Base-by-base conservation (phyloP, 2,329 filamentous ascomycete genomes). In the Penicillium sp. region DNA sequence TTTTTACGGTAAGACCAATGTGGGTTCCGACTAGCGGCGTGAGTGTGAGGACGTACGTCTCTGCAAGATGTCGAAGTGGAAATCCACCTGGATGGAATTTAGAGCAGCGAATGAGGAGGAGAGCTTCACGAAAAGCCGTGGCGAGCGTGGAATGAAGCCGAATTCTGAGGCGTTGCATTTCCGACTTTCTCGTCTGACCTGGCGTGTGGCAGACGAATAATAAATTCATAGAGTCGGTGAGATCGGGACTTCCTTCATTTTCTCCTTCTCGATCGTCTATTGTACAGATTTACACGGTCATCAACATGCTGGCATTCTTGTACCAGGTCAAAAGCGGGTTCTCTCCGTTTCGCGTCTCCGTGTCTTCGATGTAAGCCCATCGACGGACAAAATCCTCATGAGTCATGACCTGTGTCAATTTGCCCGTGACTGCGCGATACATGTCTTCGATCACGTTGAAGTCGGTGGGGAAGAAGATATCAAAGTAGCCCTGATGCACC, bases 401-500 rank as follows among this genome's bases (percentile, higher is more conserved):
- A 34, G 85, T 83, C 66, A 84, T 80, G 44, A 95, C 88, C 44
- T 86, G 81, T 2, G 90, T 95, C 60, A 97, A 76, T 66, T 94
- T 93, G 29, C 91, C 91, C 0, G 93, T 98, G 60, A 97, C 83
- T 52, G 89, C 89, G 47, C 88, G 84, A 72, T 98, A 98, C 59
- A 97, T 83, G 60, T 89, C 84, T 70, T 97, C 90, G 70, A 93
- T 85, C 57, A 95, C 85, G 53, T 81, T 78, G 66, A 98, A 98
- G 70, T 98, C 86, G 9, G 93, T 98, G 0, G 93, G 93, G 73
- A 98, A 98, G 65, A 98, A 84, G 61, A 98, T 96, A 66, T 98
- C 94, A 66, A 98, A 98, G 71, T 95, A 97, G 39, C 93, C 94
- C 73, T 98, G 94, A 67, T 97, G 90, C 41, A 96, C 88, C 88